Base-by-base conservation (phyloP, 2,329 filamentous ascomycete genomes). In the Pseudogymnoascus sp. region DNA sequence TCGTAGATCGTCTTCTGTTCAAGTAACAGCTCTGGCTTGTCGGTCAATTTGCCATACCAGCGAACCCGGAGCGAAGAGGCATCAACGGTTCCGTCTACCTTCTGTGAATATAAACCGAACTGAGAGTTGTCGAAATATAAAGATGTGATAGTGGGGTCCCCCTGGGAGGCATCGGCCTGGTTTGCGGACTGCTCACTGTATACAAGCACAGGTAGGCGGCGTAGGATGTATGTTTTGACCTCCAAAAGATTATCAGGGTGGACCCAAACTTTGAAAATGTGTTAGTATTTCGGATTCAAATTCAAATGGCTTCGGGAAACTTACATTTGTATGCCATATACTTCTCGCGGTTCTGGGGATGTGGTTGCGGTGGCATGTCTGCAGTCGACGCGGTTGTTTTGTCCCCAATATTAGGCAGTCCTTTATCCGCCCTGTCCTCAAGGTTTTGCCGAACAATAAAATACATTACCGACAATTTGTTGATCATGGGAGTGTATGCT, bases 231-330 rank as follows among this genome's bases (percentile, higher is more conserved):
- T 4, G 95, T 97, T 82, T 97, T 97, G 74, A 97, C 91, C 78
- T 99, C 95, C 68, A 97, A 86, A 28, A 97, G 81, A 76, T 99
- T 97, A 71, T 99, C 95, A 33, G 87, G 84, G 74, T 99, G 95
- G 5, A 99, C 88, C 95, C 95, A 99, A 79, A 96, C 87, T 89
- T 62, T 6, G 62, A 18, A 31, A 5, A 58, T 8, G 49, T 7
- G 23, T 18, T 16, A 59, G 9, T 14, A 61, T 18, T 25, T 45
- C 25, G 18, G 33, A 21, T 21, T 23, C 23, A 23, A 37, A 23
- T 21, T 28, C 23, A 33, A 33, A 40, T 28, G 3, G 35, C n/a
- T 21, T 41, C 52, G 18, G 9, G 2, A 31, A 59, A 2, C 86
- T 73, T 80, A 89, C 88, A 97, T 76, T 96, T 97, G 77, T 93